Evolutionary conservation across 106 monocot species (phyloP).

Genomic region (Xerophyta viscosa): DNA sequence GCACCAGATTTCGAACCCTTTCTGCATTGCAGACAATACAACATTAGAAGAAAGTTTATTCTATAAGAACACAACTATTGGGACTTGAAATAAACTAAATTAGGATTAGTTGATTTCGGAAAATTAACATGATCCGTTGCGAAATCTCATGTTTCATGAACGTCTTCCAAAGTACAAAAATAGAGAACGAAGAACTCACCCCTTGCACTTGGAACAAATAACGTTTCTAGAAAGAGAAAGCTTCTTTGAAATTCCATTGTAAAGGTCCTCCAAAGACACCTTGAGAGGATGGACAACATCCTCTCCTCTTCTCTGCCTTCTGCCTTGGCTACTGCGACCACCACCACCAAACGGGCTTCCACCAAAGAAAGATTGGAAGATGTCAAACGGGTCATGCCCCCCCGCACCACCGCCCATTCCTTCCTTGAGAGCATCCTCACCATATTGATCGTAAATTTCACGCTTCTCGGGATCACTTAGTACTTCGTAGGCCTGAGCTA

Average conservation of each 20-base stretch:
- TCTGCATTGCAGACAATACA: slow-evolving; percentile 15
- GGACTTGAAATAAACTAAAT: no score
- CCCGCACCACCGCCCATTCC: slow-evolving; percentile 82
- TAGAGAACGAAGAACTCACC: slow-evolving; percentile 44
- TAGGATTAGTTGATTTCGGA: no score
- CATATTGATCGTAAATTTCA: slow-evolving; percentile 87
- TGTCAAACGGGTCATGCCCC: slow-evolving; percentile 68
- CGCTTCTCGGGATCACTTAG: slow-evolving; percentile 89
- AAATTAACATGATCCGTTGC: no score
- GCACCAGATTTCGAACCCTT: slow-evolving; percentile 90
- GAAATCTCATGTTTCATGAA: no score
- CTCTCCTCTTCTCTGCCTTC: slow-evolving; percentile 83
- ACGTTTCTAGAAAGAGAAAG: slow-evolving; percentile 79
- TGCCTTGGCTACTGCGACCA: slow-evolving; percentile 63
- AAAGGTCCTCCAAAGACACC: slow-evolving; percentile 72
- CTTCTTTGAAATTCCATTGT: slow-evolving; percentile 72
- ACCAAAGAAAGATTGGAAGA: slow-evolving; percentile 87
- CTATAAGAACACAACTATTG: neutral
- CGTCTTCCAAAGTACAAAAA: no score
- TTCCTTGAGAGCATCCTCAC: slow-evolving; percentile 91
- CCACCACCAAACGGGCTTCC: slow-evolving; percentile 77
- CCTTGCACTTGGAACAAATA: slow-evolving; percentile 76
- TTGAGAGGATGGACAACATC: slow-evolving; percentile 84
- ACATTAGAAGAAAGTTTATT: neutral
- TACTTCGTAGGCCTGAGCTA: slow-evolving; percentile 84